phyloP scores from a whole-genome alignment of 2,329 filamentous ascomycete genomes.

The Venturia asperata region DNA sequence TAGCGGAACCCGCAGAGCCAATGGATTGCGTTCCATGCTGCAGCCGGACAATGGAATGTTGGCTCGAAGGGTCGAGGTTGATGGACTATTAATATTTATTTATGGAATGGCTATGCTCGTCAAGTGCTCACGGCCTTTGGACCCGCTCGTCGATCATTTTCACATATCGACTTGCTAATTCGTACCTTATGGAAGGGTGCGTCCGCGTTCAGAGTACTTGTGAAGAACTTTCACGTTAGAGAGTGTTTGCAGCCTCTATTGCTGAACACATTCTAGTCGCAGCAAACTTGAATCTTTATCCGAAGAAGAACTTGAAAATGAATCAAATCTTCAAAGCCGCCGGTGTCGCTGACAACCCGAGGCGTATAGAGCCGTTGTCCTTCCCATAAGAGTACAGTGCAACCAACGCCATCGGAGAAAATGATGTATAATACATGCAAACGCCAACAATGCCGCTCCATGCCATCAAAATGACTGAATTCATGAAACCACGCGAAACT shows the following conservation, averaged over 20 bases:
- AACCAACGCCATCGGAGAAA: background rate
- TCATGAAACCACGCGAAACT: background rate
- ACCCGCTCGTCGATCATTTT: no score
- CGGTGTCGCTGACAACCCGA: background rate
- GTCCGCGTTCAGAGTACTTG: no score
- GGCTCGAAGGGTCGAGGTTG: background rate
- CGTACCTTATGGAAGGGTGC: no score
- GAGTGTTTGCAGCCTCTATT: no score
- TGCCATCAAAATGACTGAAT: background rate
- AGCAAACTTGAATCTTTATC: no score
- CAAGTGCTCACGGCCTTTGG: no score
- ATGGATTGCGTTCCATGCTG: background rate
- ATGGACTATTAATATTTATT: background rate
- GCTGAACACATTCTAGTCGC: no score
- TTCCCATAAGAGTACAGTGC: background rate
- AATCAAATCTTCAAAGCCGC: no score
- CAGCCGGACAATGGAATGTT: background rate
- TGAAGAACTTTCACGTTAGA: no score
- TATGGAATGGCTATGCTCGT: background rate
- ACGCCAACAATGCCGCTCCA: background rate
- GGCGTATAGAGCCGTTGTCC: background rate
- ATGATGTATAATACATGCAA: background rate
- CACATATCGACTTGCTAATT: no score
- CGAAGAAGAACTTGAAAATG: no score
- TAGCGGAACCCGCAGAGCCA: background rate